These are phyloP conservation scores for Apiotrichum brassicae DNA, from an alignment of 1,284 basidiomycete genomes.

Conservation along the genomic window DNA sequence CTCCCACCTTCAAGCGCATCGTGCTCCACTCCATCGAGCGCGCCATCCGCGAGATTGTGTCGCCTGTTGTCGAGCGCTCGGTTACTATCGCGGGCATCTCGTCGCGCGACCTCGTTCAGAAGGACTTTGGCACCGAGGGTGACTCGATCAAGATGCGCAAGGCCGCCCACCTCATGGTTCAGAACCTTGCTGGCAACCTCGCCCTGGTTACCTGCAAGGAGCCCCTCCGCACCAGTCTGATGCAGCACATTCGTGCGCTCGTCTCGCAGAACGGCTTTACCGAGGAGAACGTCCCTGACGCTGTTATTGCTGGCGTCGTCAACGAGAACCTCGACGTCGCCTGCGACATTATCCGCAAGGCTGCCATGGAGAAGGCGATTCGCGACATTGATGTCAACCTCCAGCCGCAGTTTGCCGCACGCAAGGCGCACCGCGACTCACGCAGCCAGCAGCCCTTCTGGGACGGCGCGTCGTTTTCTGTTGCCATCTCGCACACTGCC, in stretches of 20 bases:
- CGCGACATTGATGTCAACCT: slow-evolving; percentile 94
- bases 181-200: slow-evolving; percentile 91
- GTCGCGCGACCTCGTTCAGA: slow-evolving; percentile 87
- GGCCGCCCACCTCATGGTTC: slow-evolving; percentile 93
- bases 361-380: slow-evolving; percentile 93
- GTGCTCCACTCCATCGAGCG: slow-evolving; percentile 88
- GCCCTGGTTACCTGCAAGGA: slow-evolving; percentile 99
- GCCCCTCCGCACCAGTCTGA: slow-evolving; percentile 85
- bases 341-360: slow-evolving; percentile 91
- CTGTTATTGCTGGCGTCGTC: slow-evolving; percentile 68
- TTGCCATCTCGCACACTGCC: slow-evolving; percentile 66
- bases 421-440: slow-evolving; percentile 76
- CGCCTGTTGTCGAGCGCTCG: slow-evolving; percentile 93
- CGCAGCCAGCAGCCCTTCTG: slow-evolving; percentile 64
- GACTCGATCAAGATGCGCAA: slow-evolving; percentile 86
- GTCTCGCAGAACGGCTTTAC: slow-evolving; percentile 77
- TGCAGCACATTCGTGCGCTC: slow-evolving; percentile 76
- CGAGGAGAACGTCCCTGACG: slow-evolving; percentile 57
- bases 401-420: slow-evolving; percentile 68
- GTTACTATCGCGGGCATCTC: slow-evolving; percentile 99
- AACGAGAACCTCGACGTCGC: slow-evolving; percentile 92
- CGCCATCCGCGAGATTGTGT: slow-evolving; percentile 94
- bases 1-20: slow-evolving; percentile 78
- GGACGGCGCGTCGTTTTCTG: slow-evolving; percentile 64
- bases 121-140: slow-evolving; percentile 93